Evolutionary conservation across 1,284 basidiomycete species (phyloP).

Genomic region (Fomitopsis schrenkii): DNA sequence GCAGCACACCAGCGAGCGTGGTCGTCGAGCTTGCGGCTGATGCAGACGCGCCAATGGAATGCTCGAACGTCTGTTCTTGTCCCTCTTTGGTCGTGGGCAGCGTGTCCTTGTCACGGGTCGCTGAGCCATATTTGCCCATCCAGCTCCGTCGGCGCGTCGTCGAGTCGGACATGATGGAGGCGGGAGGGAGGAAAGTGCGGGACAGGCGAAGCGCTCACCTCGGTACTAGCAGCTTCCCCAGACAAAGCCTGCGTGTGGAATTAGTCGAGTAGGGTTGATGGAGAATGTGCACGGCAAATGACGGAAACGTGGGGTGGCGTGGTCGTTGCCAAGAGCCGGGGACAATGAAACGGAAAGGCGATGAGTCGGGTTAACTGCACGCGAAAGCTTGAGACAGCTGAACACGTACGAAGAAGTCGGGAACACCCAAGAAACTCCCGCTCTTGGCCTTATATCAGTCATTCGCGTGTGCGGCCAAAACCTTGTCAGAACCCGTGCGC

Average conservation of each 20-base stretch:
- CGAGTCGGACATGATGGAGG: slow-evolving; percentile 21
- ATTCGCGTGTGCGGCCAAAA: not conserved
- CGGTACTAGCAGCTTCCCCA: slow-evolving; percentile 21
- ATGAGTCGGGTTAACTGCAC: not conserved
- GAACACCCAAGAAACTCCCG: slow-evolving; percentile 9
- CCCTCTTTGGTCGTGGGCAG: slow-evolving; percentile 32
- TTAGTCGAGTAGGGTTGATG: not conserved
- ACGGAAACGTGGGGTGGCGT: slow-evolving; percentile 1
- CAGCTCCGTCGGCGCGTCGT: slow-evolving; percentile 25
- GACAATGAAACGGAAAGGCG: not conserved
- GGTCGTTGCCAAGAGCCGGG: not conserved
- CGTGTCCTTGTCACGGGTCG: slow-evolving; percentile 19
- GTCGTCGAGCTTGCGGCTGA: slow-evolving; percentile 14
- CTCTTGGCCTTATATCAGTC: slow-evolving; percentile 4
- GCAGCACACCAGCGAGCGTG: slow-evolving; percentile 12
- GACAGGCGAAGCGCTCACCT: slow-evolving; percentile 25
- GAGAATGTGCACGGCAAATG: not conserved
- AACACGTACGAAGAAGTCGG: slow-evolving; percentile 12
- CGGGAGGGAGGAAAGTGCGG: slow-evolving; percentile 4
- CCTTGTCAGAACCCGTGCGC: not conserved
- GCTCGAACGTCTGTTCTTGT: slow-evolving; percentile 26
- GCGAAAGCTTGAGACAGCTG: not conserved
- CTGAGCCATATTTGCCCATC: slow-evolving; percentile 25
- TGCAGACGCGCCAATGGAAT: slow-evolving; percentile 14
- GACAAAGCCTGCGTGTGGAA: slow-evolving; percentile 20